Percentiles rank a stretch among this genome's conserved stretches.
Conservation (phyloP, 108 stramenopile genomes). For the Aurantiochytrium sp. region DNA sequence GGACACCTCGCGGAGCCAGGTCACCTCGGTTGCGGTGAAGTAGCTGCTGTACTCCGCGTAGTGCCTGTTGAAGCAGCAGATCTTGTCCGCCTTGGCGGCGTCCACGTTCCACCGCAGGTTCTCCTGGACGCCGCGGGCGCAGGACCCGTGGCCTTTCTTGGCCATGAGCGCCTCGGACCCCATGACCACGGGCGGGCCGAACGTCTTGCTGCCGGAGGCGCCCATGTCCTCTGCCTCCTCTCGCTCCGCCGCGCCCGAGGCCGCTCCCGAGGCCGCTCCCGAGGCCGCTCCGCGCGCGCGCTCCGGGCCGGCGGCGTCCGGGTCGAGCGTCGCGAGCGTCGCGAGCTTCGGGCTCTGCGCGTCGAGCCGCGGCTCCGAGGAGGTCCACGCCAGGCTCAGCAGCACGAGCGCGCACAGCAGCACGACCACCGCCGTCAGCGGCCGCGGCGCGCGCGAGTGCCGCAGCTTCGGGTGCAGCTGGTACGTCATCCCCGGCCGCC, state of each 20-base stretch:
- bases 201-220: conserved; percentile 37
- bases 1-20: conserved; percentile 62
- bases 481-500: too few species aligned
- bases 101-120: conserved; percentile 70
- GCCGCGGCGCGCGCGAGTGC: too few species aligned
- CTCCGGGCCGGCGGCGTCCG: too few species aligned
- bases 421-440: too few species aligned
- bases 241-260: neutral
- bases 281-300: too few species aligned
- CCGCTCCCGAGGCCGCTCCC: too few species aligned
- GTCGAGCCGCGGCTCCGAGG: too few species aligned
- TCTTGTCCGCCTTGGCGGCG: conserved; percentile 64
- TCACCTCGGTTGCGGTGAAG: conserved; percentile 53
- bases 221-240: neutral
- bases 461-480: too few species aligned
- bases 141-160: conserved; percentile 70
- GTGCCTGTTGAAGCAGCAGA: conserved; percentile 81
- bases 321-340: too few species aligned
- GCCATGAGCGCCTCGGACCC: conserved; percentile 77
- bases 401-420: too few species aligned
- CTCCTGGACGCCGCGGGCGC: conserved; percentile 63
- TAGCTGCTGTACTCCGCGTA: conserved; percentile 81
- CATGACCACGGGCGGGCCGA: conserved; percentile 70
- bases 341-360: too few species aligned
- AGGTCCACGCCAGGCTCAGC: too few species aligned